Evolutionary conservation across 2,329 filamentous ascomycete genomes (phyloP), one percentile per base, ranked within the genome.

Genomic region (Curvularia hawaiiensis): DNA sequence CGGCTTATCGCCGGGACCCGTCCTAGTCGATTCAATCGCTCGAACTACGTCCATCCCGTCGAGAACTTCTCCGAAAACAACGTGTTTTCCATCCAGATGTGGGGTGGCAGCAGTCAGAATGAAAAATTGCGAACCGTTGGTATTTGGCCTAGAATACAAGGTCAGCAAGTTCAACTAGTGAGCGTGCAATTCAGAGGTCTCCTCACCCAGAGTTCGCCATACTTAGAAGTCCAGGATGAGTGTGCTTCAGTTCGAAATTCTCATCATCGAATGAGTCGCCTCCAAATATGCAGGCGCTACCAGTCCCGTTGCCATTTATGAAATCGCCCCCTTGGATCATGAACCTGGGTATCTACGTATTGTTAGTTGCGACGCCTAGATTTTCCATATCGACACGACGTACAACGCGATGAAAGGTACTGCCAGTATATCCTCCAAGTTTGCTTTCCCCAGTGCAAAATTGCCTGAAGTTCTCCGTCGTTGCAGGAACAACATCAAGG

Each of bases 81-180:
- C 97, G 75, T 99, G 95, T 77, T 97, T 96, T 61, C 90, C 88
- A 75, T 98, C 95, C 52, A 98, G 79, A 93, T 94, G 98, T 8
- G 92, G 89, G 62, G 94, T 92, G 79, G 96, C 96, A 77, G 97
- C 95, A 0, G 93, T 97, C 0, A 95, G 97, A 65, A 99, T 97
- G 72, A 98, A 99, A 75, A 99, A 99, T 75, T 99, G 95, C 71
- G 90, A 95, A 11, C 90, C 95, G 74, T 99, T 99, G 39, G 93
- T 97, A 70, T 94, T 93, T 0, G 92, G 92, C 0, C 95, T 58
- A 4, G 3, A 4, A 3, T 2, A 30, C 0, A 6, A 2, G 11
- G 12, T 58, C 20, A 58, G 50, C 20, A n/a, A 18, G 11, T 0
- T 6, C 39, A n/a, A 31, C 12, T 10, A 5, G 2, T 40, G 26